Evolutionary conservation across 164 flowering plant genomes (phyloP), one percentile per base, ranked within the genome.

Genomic region (Vitis labrusca): DNA sequence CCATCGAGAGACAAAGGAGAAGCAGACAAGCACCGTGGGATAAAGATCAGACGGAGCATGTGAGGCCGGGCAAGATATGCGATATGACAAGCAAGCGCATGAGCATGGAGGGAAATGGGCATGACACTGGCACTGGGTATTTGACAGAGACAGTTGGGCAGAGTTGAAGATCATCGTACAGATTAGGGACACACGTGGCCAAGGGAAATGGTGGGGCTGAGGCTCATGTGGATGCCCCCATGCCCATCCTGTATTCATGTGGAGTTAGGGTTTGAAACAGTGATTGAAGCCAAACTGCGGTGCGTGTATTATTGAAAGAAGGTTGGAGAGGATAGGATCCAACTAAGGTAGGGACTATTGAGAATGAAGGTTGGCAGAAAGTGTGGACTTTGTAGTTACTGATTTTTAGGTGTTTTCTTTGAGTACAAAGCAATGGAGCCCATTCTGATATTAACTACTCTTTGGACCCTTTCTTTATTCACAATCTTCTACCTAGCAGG

Each of bases 31-130:
- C 48, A 51, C 59, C 59, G 30, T 59, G 37, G 0, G 69, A 70
- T 74, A 59, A 65, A 12, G 23, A 74, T 65, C 66, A 9, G 49
- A 74, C 68, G 65, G 65, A 65, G 54, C 70, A 74, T 49, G 61
- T 59, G 60, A 11, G 61, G n/a, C 13, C 10, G 60, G 50, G 23
- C 58, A 30, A 63, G 30, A 17, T 58, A 62, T 63, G 9, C 30
- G 49, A 50, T 54, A 61, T 13, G 23, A 47, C 29, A 32, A 59
- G 8, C 11, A 23, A 23, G 44, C 19, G 37, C 37, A 50, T 17
- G 7, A 44, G 30, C 59, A 32, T 44, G 53, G 16, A 37, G 44
- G 8, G 4, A 32, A 44, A 56, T 32, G 27, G 27, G 27, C 27
- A 23, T 23, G 27, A 23, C 27, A 23, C 27, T 23, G 27, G 27